Conservation (phyloP, 2,329 filamentous ascomycete genomes). For the Allantophomopsis cytisporea region DNA sequence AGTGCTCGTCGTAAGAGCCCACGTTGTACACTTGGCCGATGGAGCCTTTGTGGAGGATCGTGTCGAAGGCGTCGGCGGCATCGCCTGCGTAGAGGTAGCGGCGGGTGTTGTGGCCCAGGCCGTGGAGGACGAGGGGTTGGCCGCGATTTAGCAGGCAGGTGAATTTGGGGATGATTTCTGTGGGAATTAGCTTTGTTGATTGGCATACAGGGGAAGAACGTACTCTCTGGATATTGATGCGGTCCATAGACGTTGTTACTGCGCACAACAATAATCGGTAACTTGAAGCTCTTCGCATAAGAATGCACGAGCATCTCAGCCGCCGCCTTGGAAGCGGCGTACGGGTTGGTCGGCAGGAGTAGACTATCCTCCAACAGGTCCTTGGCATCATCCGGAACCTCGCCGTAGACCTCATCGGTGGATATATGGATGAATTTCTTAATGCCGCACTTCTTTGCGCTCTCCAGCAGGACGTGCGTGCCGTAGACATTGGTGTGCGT, state of each 20-base stretch:
- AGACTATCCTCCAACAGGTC: conserved; percentile 62
- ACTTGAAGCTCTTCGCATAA: conserved; percentile 72
- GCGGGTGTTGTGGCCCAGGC: conserved; percentile 60
- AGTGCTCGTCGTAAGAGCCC: conserved; percentile 64
- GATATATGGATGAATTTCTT: conserved; percentile 70
- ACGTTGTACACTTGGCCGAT: conserved; percentile 75
- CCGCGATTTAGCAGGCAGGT: conserved; percentile 54
- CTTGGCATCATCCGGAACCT: conserved; percentile 58
- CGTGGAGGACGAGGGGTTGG: conserved; percentile 59
- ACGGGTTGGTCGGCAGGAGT: conserved; percentile 69
- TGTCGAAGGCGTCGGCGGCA: conserved; percentile 71
- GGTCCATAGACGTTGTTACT: conserved; percentile 82
- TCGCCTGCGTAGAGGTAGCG: conserved; percentile 70
- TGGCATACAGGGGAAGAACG: conserved; percentile 17
- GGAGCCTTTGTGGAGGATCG: conserved; percentile 64
- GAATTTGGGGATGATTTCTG: conserved; percentile 79
- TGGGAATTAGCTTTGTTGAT: background rate
- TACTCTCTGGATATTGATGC: conserved; percentile 74
- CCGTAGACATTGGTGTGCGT: conserved; percentile 73
- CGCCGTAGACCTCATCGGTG: conserved; percentile 77
- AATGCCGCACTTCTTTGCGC: conserved; percentile 57
- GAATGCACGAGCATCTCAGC: conserved; percentile 79
- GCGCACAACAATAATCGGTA: conserved; percentile 67
- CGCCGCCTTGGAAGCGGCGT: conserved; percentile 68
- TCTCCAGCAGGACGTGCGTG: conserved; percentile 71